Conservation (phyloP, 202 grass and related monocot genomes). For the Panicum virgatum region DNA sequence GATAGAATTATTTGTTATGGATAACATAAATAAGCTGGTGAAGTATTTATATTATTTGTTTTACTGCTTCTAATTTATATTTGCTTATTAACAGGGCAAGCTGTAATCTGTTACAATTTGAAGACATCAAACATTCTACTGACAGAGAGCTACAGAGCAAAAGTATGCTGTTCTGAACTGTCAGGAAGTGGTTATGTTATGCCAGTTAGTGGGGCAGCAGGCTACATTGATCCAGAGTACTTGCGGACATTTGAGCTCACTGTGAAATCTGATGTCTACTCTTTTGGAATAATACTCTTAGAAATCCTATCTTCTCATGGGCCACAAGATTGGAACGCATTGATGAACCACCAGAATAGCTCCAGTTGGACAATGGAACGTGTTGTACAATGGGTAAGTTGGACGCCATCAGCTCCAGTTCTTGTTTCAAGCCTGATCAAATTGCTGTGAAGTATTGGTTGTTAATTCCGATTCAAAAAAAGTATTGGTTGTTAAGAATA, state of each 20-base stretch:
- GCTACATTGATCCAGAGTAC: conserved; percentile 71
- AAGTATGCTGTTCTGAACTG: conserved; percentile 57
- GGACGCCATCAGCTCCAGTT: background rate
- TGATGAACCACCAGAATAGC: conserved; percentile 12
- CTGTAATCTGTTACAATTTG: conserved; percentile 62
- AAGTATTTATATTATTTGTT: no score
- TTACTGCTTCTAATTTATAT: background rate
- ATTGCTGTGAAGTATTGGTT: no score
- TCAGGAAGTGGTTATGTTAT: conserved; percentile 45
- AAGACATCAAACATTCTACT: conserved; percentile 77
- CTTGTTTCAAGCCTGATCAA: background rate
- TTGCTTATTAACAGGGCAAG: conserved; percentile 38
- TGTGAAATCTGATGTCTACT: conserved; percentile 67
- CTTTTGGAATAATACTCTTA: conserved; percentile 70
- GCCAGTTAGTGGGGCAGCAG: conserved; percentile 45
- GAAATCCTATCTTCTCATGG: conserved; percentile 65
- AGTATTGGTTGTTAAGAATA: background rate
- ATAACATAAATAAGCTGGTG: no score
- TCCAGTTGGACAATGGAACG: no score
- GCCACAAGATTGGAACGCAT: background rate
- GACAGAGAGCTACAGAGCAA: conserved; percentile 66
- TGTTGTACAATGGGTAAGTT: conserved; percentile 49
- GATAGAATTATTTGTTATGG: no score
- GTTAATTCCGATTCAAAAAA: no score
- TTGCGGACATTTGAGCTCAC: conserved; percentile 50